phyloP scores from a whole-genome alignment of 768 basidiomycete species.

The Pleurotus giganteus region DNA sequence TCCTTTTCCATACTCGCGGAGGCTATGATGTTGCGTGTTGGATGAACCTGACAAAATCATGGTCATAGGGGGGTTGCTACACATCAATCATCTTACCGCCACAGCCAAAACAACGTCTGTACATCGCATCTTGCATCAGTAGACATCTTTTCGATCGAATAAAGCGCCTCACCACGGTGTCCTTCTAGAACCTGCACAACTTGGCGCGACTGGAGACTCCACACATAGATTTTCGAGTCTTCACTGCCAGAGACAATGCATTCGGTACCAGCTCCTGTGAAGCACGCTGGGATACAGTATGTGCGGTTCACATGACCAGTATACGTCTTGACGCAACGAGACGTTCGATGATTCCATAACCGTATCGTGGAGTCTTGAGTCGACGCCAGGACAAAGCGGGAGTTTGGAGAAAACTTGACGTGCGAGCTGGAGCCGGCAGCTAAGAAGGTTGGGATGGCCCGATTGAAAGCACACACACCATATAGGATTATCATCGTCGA shows the following conservation, averaged over 20 bases:
- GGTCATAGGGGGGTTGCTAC: constrained; percentile 3
- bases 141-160: constrained; percentile 7
- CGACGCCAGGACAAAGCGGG: constrained; percentile 82
- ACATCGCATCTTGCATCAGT: background rate
- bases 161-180: constrained; percentile 61
- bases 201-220: constrained; percentile 84
- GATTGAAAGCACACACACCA: constrained; percentile 46
- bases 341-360: constrained; percentile 91
- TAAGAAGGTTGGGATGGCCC: constrained; percentile 10
- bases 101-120: constrained; percentile 72
- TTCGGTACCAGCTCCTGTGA: constrained; percentile 62
- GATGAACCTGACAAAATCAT: constrained; percentile 61
- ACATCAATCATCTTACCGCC: constrained; percentile 47
- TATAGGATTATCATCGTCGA: constrained; percentile 94
- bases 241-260: constrained; percentile 89
- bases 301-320: constrained; percentile 84
- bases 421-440: constrained; percentile 55
- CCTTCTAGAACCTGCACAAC: constrained; percentile 74
- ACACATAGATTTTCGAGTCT: constrained; percentile 83
- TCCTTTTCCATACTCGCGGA: constrained; percentile 92
- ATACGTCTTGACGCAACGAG: constrained; percentile 91
- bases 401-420: constrained; percentile 91
- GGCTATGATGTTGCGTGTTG: constrained; percentile 70
- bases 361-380: constrained; percentile 95
- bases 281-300: constrained; percentile 74